A percentile compares a stretch with the other conserved stretches of the same genome.
Conservation (phyloP, 345 rosid species). For the Sonneratia caseolaris region DNA sequence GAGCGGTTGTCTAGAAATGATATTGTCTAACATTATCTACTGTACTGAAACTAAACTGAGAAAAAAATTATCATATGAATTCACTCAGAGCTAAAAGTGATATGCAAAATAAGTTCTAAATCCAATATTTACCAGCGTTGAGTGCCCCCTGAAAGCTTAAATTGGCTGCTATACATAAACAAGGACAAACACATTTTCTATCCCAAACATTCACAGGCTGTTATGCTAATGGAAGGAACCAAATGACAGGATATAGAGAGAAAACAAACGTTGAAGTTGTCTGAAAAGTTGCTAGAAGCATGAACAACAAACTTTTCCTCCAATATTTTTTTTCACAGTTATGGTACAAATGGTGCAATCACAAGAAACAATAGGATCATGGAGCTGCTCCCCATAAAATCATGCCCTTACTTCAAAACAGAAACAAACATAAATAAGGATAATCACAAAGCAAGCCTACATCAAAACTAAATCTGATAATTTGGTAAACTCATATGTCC, state of each 20-base stretch:
- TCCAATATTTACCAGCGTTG: neutral
- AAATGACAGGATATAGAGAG: too few species aligned
- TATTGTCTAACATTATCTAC: neutral
- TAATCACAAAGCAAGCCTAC: neutral
- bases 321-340: neutral
- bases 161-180: neutral
- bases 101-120: too few species aligned
- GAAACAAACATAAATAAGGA: neutral
- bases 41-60: neutral
- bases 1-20: neutral
- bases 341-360: neutral
- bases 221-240: neutral
- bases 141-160: neutral
- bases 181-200: neutral
- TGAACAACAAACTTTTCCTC: neutral
- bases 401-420: neutral
- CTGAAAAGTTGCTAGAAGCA: neutral
- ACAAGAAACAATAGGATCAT: neutral
- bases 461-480: neutral
- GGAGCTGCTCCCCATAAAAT: neutral
- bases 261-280: neutral
- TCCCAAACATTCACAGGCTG: neutral
- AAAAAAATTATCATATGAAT: neutral
- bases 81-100: neutral
- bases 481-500: neutral